Evolutionary conservation across 2,329 filamentous ascomycete genomes (phyloP), one percentile per base, ranked within the genome.

Genomic region (Aspergillus piperis): DNA sequence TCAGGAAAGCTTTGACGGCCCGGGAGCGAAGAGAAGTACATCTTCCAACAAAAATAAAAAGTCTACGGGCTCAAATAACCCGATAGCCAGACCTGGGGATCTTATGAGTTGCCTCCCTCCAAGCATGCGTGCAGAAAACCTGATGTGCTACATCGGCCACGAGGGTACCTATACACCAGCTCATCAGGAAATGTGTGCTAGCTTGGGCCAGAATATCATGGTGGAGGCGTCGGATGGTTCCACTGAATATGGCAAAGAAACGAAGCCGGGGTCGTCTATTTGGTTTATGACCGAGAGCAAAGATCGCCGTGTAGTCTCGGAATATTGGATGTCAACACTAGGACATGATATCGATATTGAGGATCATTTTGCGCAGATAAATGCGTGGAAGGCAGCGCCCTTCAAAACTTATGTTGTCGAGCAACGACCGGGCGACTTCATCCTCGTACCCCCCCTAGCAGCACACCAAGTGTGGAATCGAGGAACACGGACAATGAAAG

Each of bases 281-380:
- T 99, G 95, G 95, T 96, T 98, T 73, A 98, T 99, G 95, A 98
- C 95, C 0, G 92, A 97, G 74, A 92, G 88, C 38, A 96, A 95
- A 69, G 95, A 99, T 70, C 88, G 95, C 1, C 89, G 93, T 62
- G 83, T 94, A 3, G 92, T 98, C 2, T 89, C 92, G 0, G 94
- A 98, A 71, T 98, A 96, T 74, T 99, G 96, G 81, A 80, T 96
- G 52, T 96, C 92, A 1, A 90, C 92, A 75, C 83, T 99, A 5
- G 95, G 95, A 1, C 95, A 99, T 71, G 94, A 99, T 69, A 93
- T 98, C 62, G 94, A 98, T 71, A 91, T 98, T 17, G 95, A 99
- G 72, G 92, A 94, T 66, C 94, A 98, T 75, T 98, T 98, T 77
- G 95, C 94, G 0, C 94, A 97, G 71, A 85, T 97, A 61, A 94